Base-by-base conservation (phyloP, 495 filamentous ascomycete species). In the Podospora comata region DNA sequence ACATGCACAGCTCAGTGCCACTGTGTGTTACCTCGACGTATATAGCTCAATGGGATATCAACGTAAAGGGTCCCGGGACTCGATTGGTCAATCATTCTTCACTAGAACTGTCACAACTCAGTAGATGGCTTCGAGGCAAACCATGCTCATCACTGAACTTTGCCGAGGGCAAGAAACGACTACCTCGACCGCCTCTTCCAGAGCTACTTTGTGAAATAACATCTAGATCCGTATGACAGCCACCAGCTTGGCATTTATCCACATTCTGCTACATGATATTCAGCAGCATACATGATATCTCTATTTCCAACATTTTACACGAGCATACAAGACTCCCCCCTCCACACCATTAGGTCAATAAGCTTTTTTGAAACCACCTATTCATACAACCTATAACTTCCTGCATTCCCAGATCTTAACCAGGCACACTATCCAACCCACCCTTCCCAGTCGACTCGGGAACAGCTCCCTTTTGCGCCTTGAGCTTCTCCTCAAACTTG, bases 401-500 rank as follows among this genome's bases (percentile, higher is more conserved):
- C 39, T 16, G 23, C 23, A 48, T 48, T 48, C 9, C 34, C 61
- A 11, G 4, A 19, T 16, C 66, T 79, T 76, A 84, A 66, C 83
- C 81, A 59, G 79, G 77, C 6, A 84, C 87, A 19, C 80, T 86
- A 78, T 94, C 91, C 59, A 93, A 71, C 56, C 85, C 84, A 23
- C 86, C 89, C 77, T 90, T 90, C 26, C 88, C 87, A 6, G 87
- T 89, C n/a, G 86, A 81, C 26, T 73, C 88, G 75, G 65, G 84
- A 80, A 57, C 74, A 55, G 75, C 76, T n/a, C 82, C 78, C 69
- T 92, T 94, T 72, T 93, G 90, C 74, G 88, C 84, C 75, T 86
- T 88, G 72, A 99, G 79, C 80, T 96, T 97, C 82, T 97, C 92
- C 77, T 99, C 95, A 79, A 99, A 99, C 79, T 90, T 93, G 58